Evolutionary conservation across 1,139 yeast genomes (phyloP), one percentile per base, ranked within the genome.

Genomic region (Kodamaea sp.): DNA sequence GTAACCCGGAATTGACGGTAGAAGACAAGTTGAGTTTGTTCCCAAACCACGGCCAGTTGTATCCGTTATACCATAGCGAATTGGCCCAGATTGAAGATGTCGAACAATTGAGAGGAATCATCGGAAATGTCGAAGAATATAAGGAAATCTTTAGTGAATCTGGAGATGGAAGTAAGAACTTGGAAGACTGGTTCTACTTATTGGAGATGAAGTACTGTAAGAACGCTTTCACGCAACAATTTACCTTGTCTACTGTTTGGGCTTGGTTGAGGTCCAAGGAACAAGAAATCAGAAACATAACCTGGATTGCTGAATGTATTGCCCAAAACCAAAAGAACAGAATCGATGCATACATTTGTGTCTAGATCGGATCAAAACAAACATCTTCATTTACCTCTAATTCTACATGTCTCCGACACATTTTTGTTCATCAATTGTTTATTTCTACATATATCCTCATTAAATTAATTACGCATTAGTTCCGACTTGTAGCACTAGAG

Each of bases 271-370:
- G 89, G 63, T 81, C 96, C 13, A 85, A 86, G 55, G 98, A 94
- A 63, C 98, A 94, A 65, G 99, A 94, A 63, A 79, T 94, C 41
- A 78, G 98, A 62, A 94, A 94, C 60, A 82, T 94, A 46, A 87
- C 97, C 15, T 94, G 98, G 98, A 90, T 94, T 43, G 96, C 97
- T 30, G 99, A 94, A 67, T 94, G 99, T 68, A 84, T 84, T 63
- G 90, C 92, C 29, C 94, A 85, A 57, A 83, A 82, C 55, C 95
- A 85, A 69, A 83, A 83, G 63, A 86, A 81, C 54, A 78, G 89
- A 63, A 82, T 85, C 41, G 83, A 81, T 50, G 83, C 82, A 57
- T 85, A 84, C 57, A 84, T 84, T 38, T 70, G 89, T 31, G 92
- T 83, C 28, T 83, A 77, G 21, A 9, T 16, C 15, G 13, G n/a